These are phyloP conservation scores for Pseudoscleropodium purum DNA, from an alignment of 225 moss, liverwort and hornwort species.

Conservation along the genomic window DNA sequence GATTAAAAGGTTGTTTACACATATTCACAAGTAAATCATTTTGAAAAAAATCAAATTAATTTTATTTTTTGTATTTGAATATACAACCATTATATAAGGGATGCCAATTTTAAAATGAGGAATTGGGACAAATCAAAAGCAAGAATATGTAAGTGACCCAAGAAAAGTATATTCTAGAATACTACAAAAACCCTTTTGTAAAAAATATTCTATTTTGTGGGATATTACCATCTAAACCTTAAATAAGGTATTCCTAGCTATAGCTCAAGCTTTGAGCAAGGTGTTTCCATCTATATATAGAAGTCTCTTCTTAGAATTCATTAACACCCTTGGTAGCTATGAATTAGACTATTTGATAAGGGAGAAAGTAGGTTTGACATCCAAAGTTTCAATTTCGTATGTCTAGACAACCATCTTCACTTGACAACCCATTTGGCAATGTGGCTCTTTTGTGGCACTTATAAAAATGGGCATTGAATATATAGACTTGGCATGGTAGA, in stretches of 20 bases:
- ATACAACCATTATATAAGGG: not conserved
- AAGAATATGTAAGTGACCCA: not conserved
- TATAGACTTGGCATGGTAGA: not conserved
- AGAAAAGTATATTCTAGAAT: not conserved
- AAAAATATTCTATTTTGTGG: not conserved
- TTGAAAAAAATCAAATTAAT: not conserved
- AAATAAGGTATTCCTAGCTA: constrained; percentile 30
- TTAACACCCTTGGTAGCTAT: constrained; percentile 52
- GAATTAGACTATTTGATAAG: not conserved
- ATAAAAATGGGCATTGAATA: not conserved
- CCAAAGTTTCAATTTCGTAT: not conserved
- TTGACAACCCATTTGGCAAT: too few species aligned
- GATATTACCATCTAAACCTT: not conserved
- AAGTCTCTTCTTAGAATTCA: constrained; percentile 34
- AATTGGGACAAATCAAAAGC: not conserved
- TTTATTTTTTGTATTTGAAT: not conserved
- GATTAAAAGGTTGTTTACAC: not conserved
- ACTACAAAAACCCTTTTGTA: not conserved
- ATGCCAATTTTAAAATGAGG: not conserved
- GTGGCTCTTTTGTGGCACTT: not conserved
- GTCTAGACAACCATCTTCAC: not conserved
- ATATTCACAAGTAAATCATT: not conserved
- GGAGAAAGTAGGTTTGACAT: not conserved
- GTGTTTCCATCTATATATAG: not conserved
- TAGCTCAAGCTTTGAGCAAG: constrained; percentile 16